Evolutionary conservation across 2,329 filamentous ascomycete species (phyloP), one percentile per base, ranked within the genome.

Genomic region (Gnomoniopsis smithogilvyi): DNA sequence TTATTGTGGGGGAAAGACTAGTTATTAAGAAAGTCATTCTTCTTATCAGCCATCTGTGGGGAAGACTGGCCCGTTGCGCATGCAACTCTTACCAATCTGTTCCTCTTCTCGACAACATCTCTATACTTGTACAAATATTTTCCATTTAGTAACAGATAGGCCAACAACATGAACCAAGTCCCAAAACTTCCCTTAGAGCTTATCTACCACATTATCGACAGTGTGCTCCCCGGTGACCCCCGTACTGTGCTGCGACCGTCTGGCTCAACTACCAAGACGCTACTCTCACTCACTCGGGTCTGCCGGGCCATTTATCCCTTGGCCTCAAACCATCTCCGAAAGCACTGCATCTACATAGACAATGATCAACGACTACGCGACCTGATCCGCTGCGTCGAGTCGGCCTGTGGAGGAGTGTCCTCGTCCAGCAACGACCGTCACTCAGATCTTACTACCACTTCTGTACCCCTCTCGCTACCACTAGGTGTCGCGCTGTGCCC

Each of bases 331-430:
- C 69, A 77, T 12, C 73, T 82, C n/a, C 74, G 74, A 49, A 67
- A 74, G 59, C 72, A 76, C 62, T 81, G 78, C 66, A 62, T 80
- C 38, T 76, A 76, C 63, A 67, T 83, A 43, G 73, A 78, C 52
- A 74, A 74, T 22, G 67, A 67, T 17, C 62, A 62, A 4, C 73
- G 74, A 21, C 71, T 78, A 15, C 66, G 67, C 6, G 54, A 67
- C 3, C 60, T 77, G 30, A 62, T 77, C 14, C 64, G 67, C 12
- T 72, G 71, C 58, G 62, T 79, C 55, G 65, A 69, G 60, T 49
- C 68, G 68, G 36, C 69, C 71, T n/a, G n/a, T n/a, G 8, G 65
- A 60, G 19, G 54, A 61, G 73, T 15, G 67, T 26, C 49, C n/a
- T 49, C 49, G n/a, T n/a, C 30, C 24, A 19, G 43, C 21, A 45